A percentile compares a stretch with the other conserved stretches of the same genome.
Evolutionary conservation across 2,329 filamentous ascomycete genomes (phyloP).

Genomic region (Aspergillus uvarum): DNA sequence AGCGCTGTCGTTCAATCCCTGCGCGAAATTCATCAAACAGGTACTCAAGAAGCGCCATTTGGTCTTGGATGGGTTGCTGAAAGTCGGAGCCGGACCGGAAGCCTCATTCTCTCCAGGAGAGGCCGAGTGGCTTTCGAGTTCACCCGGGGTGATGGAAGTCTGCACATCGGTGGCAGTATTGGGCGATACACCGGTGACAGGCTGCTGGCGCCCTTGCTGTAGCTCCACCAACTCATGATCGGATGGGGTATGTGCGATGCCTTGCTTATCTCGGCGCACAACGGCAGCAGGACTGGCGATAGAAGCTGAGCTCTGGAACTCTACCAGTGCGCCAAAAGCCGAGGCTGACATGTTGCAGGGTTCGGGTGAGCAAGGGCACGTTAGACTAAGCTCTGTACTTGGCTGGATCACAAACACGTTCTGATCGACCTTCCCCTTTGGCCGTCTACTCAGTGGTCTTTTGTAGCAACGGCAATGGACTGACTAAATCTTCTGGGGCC

Average conservation of each 20-base stretch:
- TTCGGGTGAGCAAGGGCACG: not conserved
- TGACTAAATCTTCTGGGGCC: not conserved
- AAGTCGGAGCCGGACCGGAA: conserved; percentile 27
- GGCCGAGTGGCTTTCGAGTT: conserved; percentile 27
- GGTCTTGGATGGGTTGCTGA: conserved; percentile 51
- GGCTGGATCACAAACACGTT: not conserved
- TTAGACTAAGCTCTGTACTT: not conserved
- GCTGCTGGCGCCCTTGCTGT: conserved; percentile 6
- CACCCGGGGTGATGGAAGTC: conserved; percentile 22
- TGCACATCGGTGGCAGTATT: not conserved
- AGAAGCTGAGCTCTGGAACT: conserved; percentile 39
- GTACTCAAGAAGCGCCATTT: conserved; percentile 65
- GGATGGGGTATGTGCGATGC: conserved; percentile 19
- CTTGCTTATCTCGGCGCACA: conserved; percentile 27
- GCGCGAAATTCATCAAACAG: conserved; percentile 65
- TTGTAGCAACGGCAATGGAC: not conserved
- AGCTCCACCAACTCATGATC: conserved; percentile 26
- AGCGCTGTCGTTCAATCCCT: conserved; percentile 72
- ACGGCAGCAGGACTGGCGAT: conserved; percentile 42
- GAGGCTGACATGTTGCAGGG: conserved; percentile 35
- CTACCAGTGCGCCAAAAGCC: conserved; percentile 42
- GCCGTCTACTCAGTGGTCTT: not conserved
- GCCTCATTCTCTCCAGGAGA: conserved; percentile 19
- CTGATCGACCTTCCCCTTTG: not conserved
- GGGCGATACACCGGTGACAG: not conserved